Conservation (phyloP, 805 yeast genomes). For the Grigorovia transvaalensis region DNA sequence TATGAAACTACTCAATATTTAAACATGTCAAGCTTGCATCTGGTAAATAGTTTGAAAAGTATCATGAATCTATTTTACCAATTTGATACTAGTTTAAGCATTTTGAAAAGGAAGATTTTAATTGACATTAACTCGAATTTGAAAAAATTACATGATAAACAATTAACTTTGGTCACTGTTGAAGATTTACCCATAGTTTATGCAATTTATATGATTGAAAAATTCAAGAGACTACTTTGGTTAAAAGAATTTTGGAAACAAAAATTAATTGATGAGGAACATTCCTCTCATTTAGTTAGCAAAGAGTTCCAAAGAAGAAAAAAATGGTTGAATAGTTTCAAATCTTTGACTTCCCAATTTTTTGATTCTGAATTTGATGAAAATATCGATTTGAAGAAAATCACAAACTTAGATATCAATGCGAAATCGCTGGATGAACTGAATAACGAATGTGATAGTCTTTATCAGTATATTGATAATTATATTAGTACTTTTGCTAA, state of each 20-base stretch:
- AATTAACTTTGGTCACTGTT: constrained; percentile 30
- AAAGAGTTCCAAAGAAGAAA: constrained; percentile 29
- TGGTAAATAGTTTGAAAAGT: neutral
- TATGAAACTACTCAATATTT: constrained; percentile 4
- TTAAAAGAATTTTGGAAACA: neutral
- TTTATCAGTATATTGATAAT: constrained; percentile 23
- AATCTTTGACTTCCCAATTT: neutral
- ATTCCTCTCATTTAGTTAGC: constrained; percentile 20
- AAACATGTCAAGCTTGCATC: neutral
- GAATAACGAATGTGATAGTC: neutral
- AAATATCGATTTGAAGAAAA: neutral
- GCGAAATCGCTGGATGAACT: neutral
- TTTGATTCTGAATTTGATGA: constrained; percentile 2
- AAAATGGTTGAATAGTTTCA: constrained; percentile 6
- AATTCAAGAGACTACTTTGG: constrained; percentile 52
- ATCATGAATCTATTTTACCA: constrained; percentile 21
- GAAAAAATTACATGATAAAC: constrained; percentile 15
- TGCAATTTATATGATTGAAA: constrained; percentile 59
- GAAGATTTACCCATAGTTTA: constrained; percentile 62
- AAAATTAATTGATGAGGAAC: neutral
- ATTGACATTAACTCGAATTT: constrained; percentile 27
- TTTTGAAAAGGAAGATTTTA: constrained; percentile 25
- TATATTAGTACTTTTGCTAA: constrained; percentile 32
- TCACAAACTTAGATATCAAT: neutral
- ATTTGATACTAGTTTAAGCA: constrained; percentile 31